phyloP scores from a whole-genome alignment of 768 basidiomycete genomes.

The Boletus speciosus region DNA sequence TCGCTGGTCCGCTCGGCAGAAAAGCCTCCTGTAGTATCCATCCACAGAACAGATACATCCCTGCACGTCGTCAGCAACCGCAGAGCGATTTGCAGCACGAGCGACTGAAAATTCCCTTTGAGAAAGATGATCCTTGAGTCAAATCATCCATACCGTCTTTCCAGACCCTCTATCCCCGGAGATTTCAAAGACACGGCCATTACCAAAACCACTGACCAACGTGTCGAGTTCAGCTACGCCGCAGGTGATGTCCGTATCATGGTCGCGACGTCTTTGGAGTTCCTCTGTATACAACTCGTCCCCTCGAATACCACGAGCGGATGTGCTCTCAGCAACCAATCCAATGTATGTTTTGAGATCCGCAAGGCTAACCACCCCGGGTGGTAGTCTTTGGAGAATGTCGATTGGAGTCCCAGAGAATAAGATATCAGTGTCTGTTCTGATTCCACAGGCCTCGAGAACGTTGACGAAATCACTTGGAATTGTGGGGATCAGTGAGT shows the following conservation, averaged over 20 bases:
- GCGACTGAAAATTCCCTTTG: slow-evolving; percentile 39
- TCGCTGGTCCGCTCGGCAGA: slow-evolving; percentile 45
- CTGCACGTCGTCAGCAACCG: slow-evolving; percentile 42
- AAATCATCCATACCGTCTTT: slow-evolving; percentile 55
- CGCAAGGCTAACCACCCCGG: slow-evolving; percentile 44
- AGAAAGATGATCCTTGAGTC: not conserved
- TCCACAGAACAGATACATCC: slow-evolving; percentile 54
- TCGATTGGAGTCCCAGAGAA: slow-evolving; percentile 47
- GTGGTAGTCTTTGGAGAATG: slow-evolving; percentile 49
- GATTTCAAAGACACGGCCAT: slow-evolving; percentile 58
- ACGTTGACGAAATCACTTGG: slow-evolving; percentile 42
- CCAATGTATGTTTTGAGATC: slow-evolving; percentile 44
- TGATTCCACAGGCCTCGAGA: slow-evolving; percentile 48
- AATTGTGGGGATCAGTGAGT: slow-evolving; percentile 31
- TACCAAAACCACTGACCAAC: slow-evolving; percentile 49
- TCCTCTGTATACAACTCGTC: slow-evolving; percentile 25
- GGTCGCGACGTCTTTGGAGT: slow-evolving; percentile 10
- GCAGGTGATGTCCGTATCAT: slow-evolving; percentile 15
- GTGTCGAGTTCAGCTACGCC: slow-evolving; percentile 51
- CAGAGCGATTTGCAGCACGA: slow-evolving; percentile 58
- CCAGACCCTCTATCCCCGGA: slow-evolving; percentile 64
- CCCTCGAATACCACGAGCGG: slow-evolving; percentile 40
- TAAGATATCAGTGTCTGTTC: slow-evolving; percentile 56
- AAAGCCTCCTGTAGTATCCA: slow-evolving; percentile 71
- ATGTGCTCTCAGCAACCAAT: slow-evolving; percentile 39